These are phyloP conservation scores for Solanum chiquidenum DNA, from an alignment of 257 asterid genomes.

Conservation along the genomic window DNA sequence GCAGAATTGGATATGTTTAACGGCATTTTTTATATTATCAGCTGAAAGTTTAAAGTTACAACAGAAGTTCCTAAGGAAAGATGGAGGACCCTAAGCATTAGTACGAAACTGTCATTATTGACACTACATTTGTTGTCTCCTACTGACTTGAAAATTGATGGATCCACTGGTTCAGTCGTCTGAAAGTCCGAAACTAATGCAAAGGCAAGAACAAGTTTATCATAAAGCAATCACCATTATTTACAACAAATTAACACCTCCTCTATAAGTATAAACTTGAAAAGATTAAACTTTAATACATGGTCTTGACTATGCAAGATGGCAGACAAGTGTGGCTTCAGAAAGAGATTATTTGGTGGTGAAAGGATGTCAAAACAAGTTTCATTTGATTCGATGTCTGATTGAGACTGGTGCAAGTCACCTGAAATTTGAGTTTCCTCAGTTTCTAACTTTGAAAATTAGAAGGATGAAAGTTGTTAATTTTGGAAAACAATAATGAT, in stretches of 20 bases:
- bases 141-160: neutral
- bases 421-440: neutral
- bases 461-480: neutral
- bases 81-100: neutral
- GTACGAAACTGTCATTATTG: neutral
- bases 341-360: neutral
- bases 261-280: neutral
- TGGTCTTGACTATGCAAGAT: neutral
- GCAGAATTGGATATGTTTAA: neutral
- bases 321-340: neutral
- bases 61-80: neutral
- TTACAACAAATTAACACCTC: neutral
- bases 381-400: neutral
- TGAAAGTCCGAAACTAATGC: neutral
- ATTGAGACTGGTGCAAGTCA: neutral
- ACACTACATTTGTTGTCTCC: neutral
- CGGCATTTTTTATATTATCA: neutral
- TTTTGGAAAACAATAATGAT: neutral
- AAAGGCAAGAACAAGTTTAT: neutral
- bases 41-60: neutral
- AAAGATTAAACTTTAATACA: neutral
- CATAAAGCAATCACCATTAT: neutral
- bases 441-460: neutral
- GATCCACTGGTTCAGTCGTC: neutral
- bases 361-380: neutral